These are phyloP conservation scores for Epichloe scottii DNA, from an alignment of 2,329 filamentous ascomycete genomes.

Conservation along the genomic window DNA sequence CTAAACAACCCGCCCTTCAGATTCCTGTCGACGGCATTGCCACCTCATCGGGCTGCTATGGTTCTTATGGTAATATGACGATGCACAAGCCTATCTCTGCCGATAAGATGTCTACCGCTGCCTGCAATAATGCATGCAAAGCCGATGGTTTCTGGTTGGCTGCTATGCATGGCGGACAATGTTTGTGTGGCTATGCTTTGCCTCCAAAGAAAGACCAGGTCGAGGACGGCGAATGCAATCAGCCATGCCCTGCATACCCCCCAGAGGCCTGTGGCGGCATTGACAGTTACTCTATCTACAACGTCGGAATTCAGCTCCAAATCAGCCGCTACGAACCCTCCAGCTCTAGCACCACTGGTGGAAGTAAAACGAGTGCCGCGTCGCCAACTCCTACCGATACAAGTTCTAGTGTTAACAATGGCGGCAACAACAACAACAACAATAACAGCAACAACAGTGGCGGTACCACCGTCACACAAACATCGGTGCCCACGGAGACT, in stretches of 20 bases:
- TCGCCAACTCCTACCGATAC: constrained; percentile 11
- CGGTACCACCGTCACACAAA: constrained; percentile 7
- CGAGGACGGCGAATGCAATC: constrained; percentile 48
- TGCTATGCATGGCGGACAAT: constrained; percentile 49
- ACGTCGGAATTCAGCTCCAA: constrained; percentile 33
- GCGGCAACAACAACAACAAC: not conserved
- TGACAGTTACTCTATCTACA: constrained; percentile 33
- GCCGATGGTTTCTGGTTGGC: constrained; percentile 41
- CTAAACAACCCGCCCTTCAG: constrained; percentile 23
- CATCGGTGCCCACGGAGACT: constrained; percentile 8
- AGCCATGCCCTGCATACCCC: constrained; percentile 50
- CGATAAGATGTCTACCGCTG: constrained; percentile 23
- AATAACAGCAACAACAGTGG: not conserved
- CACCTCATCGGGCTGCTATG: constrained; percentile 40
- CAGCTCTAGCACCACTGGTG: constrained; percentile 11
- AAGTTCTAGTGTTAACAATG: constrained; percentile 7
- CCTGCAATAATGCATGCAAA: constrained; percentile 29
- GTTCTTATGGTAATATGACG: constrained; percentile 27
- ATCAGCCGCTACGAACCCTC: constrained; percentile 17
- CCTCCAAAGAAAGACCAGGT: constrained; percentile 45
- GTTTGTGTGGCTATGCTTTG: constrained; percentile 60
- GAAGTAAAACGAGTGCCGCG: not conserved
- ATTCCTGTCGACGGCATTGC: constrained; percentile 23
- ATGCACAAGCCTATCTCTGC: constrained; percentile 9
- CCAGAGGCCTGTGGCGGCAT: constrained; percentile 44